phyloP scores from a whole-genome alignment of 495 filamentous ascomycete genomes.

The Penicillium longicatenatum region DNA sequence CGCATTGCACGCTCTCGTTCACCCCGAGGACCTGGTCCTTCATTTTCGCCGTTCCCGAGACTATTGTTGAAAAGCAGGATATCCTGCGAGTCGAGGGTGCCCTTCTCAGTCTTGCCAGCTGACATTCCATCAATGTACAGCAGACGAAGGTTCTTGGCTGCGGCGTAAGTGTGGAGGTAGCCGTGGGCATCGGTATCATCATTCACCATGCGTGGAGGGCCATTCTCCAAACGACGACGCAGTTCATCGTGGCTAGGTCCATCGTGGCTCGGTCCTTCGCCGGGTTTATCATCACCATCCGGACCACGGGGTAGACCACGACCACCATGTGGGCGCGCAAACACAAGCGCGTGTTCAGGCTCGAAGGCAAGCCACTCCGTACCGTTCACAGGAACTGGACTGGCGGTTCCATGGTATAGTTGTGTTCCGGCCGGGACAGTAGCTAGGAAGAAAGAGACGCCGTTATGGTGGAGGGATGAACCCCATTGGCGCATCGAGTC shows the following conservation, averaged over 20 bases:
- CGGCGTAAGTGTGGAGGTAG: constrained; percentile 58
- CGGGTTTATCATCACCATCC: not conserved
- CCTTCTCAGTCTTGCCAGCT: constrained; percentile 58
- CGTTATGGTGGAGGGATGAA: constrained; percentile 68
- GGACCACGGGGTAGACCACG: not conserved
- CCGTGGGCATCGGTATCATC: constrained; percentile 32
- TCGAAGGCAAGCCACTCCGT: constrained; percentile 73
- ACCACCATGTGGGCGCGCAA: constrained; percentile 31
- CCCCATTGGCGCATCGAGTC: constrained; percentile 71
- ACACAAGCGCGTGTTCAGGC: constrained; percentile 65
- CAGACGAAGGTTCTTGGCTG: constrained; percentile 51
- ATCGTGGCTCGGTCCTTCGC: not conserved
- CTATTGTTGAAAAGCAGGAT: constrained; percentile 45
- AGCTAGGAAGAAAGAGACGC: constrained; percentile 64
- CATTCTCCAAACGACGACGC: constrained; percentile 9
- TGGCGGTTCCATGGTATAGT: constrained; percentile 62
- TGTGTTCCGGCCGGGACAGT: constrained; percentile 58
- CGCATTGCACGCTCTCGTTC: constrained; percentile 50
- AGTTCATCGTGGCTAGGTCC: constrained; percentile 19
- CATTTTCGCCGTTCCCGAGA: constrained; percentile 5
- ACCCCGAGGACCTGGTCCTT: constrained; percentile 5
- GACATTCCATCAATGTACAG: constrained; percentile 65
- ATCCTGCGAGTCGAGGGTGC: constrained; percentile 64
- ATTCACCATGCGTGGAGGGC: constrained; percentile 1
- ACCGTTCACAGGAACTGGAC: constrained; percentile 39